A percentile compares a stretch with the other conserved stretches of the same genome.
These are phyloP conservation scores for Phytopythium montanum DNA, from an alignment of 352 stramenopile genomes.

Conservation along the genomic window DNA sequence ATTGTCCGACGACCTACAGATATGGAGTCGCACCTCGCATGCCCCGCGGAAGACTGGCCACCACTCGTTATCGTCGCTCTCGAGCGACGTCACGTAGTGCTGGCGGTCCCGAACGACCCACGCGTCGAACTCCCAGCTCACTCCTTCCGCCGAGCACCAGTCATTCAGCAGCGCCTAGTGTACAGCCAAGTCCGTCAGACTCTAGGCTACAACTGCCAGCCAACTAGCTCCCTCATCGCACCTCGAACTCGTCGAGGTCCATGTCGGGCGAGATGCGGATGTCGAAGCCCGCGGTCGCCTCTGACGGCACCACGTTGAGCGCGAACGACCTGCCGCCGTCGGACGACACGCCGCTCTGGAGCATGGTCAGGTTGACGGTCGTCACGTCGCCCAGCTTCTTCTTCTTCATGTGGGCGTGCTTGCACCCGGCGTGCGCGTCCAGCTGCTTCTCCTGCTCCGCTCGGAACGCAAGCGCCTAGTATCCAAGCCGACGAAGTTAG, in stretches of 20 bases:
- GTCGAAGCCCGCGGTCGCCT: conserved; percentile 91
- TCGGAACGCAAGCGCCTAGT: conserved; percentile 81
- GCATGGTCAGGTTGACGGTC: conserved; percentile 93
- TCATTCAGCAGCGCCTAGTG: conserved; percentile 44
- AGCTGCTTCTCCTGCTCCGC: conserved; percentile 86
- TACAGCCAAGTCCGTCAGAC: neutral
- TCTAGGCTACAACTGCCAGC: neutral
- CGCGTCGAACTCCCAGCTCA: conserved; percentile 79
- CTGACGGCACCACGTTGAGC: conserved; percentile 93
- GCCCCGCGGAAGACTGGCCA: conserved; percentile 4
- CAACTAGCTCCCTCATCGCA: conserved; percentile 24
- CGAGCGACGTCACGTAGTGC: conserved; percentile 8
- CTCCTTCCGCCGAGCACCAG: conserved; percentile 86
- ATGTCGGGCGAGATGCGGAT: conserved; percentile 92
- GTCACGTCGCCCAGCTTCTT: conserved; percentile 94
- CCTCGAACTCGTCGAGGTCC: conserved; percentile 78
- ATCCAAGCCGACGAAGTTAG: neutral
- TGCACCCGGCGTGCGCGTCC: conserved; percentile 72
- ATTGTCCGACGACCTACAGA: neutral
- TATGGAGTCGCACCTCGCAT: conserved; percentile 1
- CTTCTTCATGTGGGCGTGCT: conserved; percentile 90
- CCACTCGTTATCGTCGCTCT: conserved; percentile 7
- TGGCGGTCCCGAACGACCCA: neutral
- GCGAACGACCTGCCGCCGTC: conserved; percentile 84
- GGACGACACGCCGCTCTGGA: conserved; percentile 87